Evolutionary conservation across 257 asterid species (phyloP), one percentile per base, ranked within the genome.

Genomic region (Cordia subcordata): DNA sequence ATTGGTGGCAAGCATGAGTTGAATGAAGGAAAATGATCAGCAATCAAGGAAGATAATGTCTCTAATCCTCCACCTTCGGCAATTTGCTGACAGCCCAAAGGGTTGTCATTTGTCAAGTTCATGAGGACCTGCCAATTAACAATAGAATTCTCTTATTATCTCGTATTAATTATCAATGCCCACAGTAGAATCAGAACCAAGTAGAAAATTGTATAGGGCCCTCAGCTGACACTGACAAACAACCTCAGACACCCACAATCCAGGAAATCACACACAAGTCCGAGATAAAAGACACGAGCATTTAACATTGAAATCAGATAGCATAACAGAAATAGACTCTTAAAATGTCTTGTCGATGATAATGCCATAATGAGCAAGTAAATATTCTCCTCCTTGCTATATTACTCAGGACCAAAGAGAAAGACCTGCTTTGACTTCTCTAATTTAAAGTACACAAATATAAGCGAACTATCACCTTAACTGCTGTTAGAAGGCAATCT

Each of bases 71-170:
- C 87, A 57, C 72, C 65, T 39, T 69, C 70, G 27, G 90, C 93
- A 74, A 86, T 81, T 78, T 86, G 95, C 65, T 67, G 83, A 72
- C 95, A 83, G 49, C 95, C 95, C 64, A 77, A 72, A 8, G 84
- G 72, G 61, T 86, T 86, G 65, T 86, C 93, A 73, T 86, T 86
- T 38, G 95, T 78, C 77, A 84, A 67, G 72, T 86, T 86, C 95
- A 86, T 81, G 51, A 86, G 81, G 60, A 77, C 95, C 95, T 86
- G 86, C 61, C 75, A 72, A 61, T 54, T 38, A 58, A 73, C 11
- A 52, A 44, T 40, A 39, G 14, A 61, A 60, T 44, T 23, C 59
- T 39, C 38, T n/a, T 49, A n/a, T 1, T 8, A 49, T n/a, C 19
- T 49, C 21, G n/a, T n/a, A 16, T 49, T 13, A 20, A 49, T 49